Evolutionary conservation across 352 stramenopile species (phyloP), one percentile per base, ranked within the genome.

Genomic region (Globisporangium spinosum): DNA sequence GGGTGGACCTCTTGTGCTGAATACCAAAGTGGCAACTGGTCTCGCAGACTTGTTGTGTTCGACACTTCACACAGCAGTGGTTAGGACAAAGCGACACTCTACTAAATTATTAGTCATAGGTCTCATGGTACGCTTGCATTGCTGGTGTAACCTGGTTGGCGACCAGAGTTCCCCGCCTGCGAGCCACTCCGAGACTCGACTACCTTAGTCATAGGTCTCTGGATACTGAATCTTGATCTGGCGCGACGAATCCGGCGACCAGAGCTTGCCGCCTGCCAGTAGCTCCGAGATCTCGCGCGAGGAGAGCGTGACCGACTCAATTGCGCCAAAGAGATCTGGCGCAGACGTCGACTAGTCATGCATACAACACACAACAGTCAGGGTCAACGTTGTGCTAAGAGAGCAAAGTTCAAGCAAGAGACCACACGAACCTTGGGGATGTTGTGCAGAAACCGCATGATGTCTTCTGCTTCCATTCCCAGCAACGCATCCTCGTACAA

Each of bases 371-470:
- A 60, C 12, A 22, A 17, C 6, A 49, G 13, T 12, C 13, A 34
- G n/a, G 9, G 0, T n/a, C 34, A 43, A 6, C 8, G 17, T 29
- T 43, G 27, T 9, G 29, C 38, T 27, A 63, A 34, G 20, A 58
- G 5, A 22, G 7, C 4, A 53, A 20, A 5, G 5, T 1, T 25
- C 23, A 34, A 58, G 20, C 5, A 29, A 32, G 47, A 1, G 6
- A 20, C 2, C 17, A 20, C 32, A 62, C 34, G n/a, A 53, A 86
- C 79, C 75, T 83, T 85, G 20, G 79, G 79, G 66, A 95, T 80
- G 64, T 93, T 85, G 68, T 95, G 88, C 58, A 95, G 68, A 34
- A 95, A 85, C 34, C 76, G 76, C 80, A 93, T 94, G 55, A 92
- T 84, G 45, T 90, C 76, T 71, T 89, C 83, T 15, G 83, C 71